Percentiles rank a stretch among this genome's conserved stretches.
phyloP scores from a whole-genome alignment of 768 basidiomycete genomes.

The Panaeolus papilionaceus region DNA sequence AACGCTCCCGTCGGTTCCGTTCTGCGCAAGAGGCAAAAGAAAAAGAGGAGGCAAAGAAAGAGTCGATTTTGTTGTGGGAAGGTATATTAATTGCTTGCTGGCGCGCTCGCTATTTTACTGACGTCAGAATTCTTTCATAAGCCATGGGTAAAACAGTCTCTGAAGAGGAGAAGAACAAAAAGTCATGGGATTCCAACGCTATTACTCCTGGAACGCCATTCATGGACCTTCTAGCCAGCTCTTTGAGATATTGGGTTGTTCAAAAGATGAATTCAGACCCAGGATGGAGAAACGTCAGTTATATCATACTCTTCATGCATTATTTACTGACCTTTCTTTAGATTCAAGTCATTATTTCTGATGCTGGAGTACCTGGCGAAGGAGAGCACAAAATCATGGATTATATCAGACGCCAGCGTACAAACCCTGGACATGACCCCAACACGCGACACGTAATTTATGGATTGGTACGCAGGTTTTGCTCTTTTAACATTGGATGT shows the following conservation, averaged over 20 bases:
- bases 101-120: not conserved
- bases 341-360: constrained; percentile 97
- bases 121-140: constrained; percentile 34
- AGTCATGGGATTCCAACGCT: constrained; percentile 97
- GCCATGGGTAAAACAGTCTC: constrained; percentile 92
- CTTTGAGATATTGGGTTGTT: constrained; percentile 95
- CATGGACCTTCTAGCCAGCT: constrained; percentile 90
- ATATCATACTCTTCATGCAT: constrained; percentile 5
- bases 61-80: constrained; percentile 87
- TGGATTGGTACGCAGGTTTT: constrained; percentile 73
- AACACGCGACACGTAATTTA: constrained; percentile 98
- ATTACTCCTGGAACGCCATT: constrained; percentile 99
- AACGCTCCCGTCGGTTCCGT: constrained; percentile 95
- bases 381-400: constrained; percentile 99
- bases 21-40: constrained; percentile 94
- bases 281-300: constrained; percentile 89
- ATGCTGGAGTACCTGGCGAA: constrained; percentile 96
- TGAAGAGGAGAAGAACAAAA: constrained; percentile 84
- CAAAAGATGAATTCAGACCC: constrained; percentile 95
- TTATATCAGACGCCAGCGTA: constrained; percentile 89
- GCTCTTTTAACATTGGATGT: not conserved
- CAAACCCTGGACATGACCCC: constrained; percentile 88
- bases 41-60: constrained; percentile 86
- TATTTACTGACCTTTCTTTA: constrained; percentile 34
- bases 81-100: constrained; percentile 46